Conservation (phyloP, 106 monocot species). For the Dioscorea alata region DNA sequence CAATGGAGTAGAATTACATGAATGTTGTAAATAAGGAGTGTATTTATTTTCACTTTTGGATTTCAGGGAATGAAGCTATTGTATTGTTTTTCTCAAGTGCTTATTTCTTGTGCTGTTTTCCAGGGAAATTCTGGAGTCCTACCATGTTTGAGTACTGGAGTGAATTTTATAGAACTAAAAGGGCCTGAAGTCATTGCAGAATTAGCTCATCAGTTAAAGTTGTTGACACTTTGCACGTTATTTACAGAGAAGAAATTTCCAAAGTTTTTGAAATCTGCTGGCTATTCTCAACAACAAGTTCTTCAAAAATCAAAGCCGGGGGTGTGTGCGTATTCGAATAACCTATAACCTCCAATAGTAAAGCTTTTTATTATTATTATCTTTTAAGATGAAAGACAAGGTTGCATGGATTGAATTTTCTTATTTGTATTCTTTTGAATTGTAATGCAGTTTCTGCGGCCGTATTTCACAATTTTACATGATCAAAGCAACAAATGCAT, state of each 20-base stretch:
- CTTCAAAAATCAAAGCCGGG: slow-evolving; percentile 49
- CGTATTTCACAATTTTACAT: slow-evolving; percentile 43
- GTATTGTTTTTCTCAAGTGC: background rate
- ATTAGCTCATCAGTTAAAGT: slow-evolving; percentile 23
- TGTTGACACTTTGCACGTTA: slow-evolving; percentile 38
- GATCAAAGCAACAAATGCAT: slow-evolving; percentile 37
- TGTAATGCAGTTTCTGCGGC: slow-evolving; percentile 43
- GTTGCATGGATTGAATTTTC: background rate
- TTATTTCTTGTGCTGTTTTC: slow-evolving; percentile 3
- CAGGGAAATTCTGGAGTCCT: slow-evolving; percentile 39
- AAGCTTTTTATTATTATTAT: background rate
- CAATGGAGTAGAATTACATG: too few species aligned
- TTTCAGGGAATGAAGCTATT: background rate
- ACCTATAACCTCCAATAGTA: background rate
- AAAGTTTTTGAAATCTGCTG: slow-evolving; percentile 31
- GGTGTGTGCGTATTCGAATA: slow-evolving; percentile 36
- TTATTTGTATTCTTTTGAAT: background rate
- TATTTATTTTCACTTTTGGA: background rate
- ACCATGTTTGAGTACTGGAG: slow-evolving; percentile 33
- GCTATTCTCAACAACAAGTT: slow-evolving; percentile 33
- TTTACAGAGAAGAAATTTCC: slow-evolving; percentile 55
- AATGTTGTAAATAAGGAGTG: background rate
- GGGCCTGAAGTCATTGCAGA: slow-evolving; percentile 37
- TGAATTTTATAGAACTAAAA: slow-evolving; percentile 22
- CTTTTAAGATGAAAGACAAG: background rate